These are phyloP conservation scores for Margaritispora aquatica DNA, from an alignment of 495 filamentous ascomycete genomes.

Conservation along the genomic window DNA sequence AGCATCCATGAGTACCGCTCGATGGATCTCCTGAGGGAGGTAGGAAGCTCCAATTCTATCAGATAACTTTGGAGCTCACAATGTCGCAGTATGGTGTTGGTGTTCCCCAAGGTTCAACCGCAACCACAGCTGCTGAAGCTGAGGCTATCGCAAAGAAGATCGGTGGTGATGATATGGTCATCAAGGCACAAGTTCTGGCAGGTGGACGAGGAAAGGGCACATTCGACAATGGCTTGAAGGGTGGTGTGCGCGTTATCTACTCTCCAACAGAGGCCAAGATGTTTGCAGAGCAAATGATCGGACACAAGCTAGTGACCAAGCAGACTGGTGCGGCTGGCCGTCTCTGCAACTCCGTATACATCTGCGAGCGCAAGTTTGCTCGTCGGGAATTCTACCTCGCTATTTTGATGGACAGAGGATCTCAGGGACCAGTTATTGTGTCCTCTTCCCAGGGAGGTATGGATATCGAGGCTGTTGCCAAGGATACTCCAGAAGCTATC, in stretches of 20 bases:
- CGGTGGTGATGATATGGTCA: conserved; percentile 93
- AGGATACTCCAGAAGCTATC: conserved; percentile 95
- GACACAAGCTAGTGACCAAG: conserved; percentile 98
- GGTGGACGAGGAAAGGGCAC: conserved; percentile 95
- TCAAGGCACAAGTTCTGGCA: conserved; percentile 98
- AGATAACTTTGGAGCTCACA: conserved; percentile 3
- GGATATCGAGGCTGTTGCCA: conserved; percentile 97
- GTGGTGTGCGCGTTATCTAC: conserved; percentile 97
- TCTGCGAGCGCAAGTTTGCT: conserved; percentile 99
- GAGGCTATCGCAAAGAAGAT: conserved; percentile 86
- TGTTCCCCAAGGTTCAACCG: conserved; percentile 82
- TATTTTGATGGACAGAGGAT: conserved; percentile 91
- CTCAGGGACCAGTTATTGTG: conserved; percentile 90
- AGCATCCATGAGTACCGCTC: conserved; percentile 98
- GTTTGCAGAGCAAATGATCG: conserved; percentile 99
- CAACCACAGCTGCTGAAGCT: conserved; percentile 76
- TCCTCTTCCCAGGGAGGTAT: conserved; percentile 97
- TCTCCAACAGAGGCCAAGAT: conserved; percentile 81
- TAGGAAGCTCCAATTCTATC: conserved; percentile 34
- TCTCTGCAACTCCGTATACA: conserved; percentile 93
- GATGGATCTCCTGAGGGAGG: conserved; percentile 77
- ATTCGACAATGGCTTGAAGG: conserved; percentile 98
- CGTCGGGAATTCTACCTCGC: conserved; percentile 98
- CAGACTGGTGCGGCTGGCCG: conserved; percentile 91
- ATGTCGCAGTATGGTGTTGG: conserved; percentile 78